Base-by-base conservation (phyloP, 257 asterid species). In the Solanum pinnatisectum region DNA sequence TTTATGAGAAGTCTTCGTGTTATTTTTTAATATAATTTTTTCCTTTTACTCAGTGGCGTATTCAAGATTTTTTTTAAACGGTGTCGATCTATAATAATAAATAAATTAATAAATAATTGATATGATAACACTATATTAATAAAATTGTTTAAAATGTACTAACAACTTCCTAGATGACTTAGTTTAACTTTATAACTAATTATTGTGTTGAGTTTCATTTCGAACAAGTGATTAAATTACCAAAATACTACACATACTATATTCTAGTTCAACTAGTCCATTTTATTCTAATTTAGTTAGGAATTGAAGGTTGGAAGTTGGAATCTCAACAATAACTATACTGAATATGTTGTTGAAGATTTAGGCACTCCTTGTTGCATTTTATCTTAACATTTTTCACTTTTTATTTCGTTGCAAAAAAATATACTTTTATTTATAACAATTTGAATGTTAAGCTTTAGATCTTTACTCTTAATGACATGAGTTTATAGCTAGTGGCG, bases 51-150 rank as follows among this genome's bases (percentile, higher is more conserved):
- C 3, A 49, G 23, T 52, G 10, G 0, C 23, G 23, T 16, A 16
- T 3, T 1, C 3, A 52, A 0, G 2, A 16, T 16, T 16, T 52
- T 18, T 52, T 52, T 3, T 20, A 56, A 20, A 0, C 0, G 2
- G 4, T 56, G 0, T 6, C 10, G 11, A 56, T 18, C 2, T 56
- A 18, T 56, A 56, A 20, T 18, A 56, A 18, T 16, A 15, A 49
- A 49, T 49, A 49, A 18, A 49, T 40, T 9, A 40, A 40, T 40
- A 18, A 46, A 46, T 46, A 46, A 14, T 49, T 49, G 22, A 49
- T 49, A 49, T 49, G 22, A 49, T 15, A 49, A 49, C 59, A 49
- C 59, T 49, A 0, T 49, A 49, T 49, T 14, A 15, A 49, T 49
- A 49, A 49, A 30, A 49, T 15, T 49, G 0, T 49, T 49, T 49